Conservation (phyloP, 495 filamentous ascomycete genomes). For the Penicillium arizonense region DNA sequence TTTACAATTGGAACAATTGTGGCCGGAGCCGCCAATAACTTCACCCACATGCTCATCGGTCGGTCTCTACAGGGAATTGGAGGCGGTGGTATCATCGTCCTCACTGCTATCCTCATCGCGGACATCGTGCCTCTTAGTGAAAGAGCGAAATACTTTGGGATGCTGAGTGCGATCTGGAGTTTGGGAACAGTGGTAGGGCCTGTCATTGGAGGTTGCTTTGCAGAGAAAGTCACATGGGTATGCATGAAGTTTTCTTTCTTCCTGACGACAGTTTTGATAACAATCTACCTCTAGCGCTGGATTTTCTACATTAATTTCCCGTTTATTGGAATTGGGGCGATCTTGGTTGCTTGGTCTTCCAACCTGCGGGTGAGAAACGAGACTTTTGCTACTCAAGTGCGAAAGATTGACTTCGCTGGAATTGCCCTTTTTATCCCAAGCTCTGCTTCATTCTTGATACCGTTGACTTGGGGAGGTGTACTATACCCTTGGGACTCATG, state of each 20-base stretch:
- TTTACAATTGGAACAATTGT: conserved; percentile 58
- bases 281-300: conserved; percentile 26
- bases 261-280: no score
- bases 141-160: conserved; percentile 43
- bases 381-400: conserved; percentile 38
- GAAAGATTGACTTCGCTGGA: conserved; percentile 57
- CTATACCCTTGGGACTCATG: conserved; percentile 42
- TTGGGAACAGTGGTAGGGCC: conserved; percentile 66
- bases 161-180: conserved; percentile 53
- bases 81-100: conserved; percentile 61
- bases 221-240: conserved; percentile 59
- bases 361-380: no score
- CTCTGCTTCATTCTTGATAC: conserved; percentile 40
- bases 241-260: not conserved
- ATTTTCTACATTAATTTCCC: conserved; percentile 55
- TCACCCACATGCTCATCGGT: conserved; percentile 60
- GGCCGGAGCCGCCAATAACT: conserved; percentile 51
- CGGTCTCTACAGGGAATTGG: conserved; percentile 66
- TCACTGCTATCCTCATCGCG: conserved; percentile 63
- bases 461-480: conserved; percentile 46
- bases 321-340: conserved; percentile 40
- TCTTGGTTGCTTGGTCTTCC: conserved; percentile 39
- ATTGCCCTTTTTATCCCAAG: conserved; percentile 48
- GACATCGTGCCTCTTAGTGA: conserved; percentile 53
- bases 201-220: conserved; percentile 63